Evolutionary conservation across 306 rosid genomes (phyloP).

Genomic region (Adenanthera pavonina): DNA sequence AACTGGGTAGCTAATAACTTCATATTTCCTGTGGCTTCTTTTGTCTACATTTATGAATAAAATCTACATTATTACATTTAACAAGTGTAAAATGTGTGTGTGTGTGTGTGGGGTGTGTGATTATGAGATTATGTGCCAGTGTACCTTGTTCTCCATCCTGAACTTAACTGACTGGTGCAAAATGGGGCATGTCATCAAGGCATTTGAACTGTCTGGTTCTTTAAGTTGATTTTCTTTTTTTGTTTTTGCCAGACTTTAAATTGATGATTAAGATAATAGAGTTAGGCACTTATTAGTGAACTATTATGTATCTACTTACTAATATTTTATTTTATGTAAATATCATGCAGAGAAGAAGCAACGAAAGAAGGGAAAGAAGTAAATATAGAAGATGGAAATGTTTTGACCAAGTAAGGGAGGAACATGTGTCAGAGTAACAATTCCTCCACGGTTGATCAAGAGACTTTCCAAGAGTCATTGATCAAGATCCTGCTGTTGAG

Average conservation of each 20-base stretch:
- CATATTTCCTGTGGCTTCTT: background rate
- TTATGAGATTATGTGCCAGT: background rate
- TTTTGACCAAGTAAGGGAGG: background rate
- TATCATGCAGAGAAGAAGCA: constrained; percentile 61
- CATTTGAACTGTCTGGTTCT: background rate
- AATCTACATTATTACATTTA: background rate
- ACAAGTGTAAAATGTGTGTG: background rate
- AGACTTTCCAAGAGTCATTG: constrained; percentile 8
- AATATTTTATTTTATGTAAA: constrained; percentile 10
- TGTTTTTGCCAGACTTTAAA: too few relatives aligned
- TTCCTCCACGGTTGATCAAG: background rate
- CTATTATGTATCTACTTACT: background rate
- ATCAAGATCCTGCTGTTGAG: constrained; percentile 2
- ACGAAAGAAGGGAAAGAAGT: constrained; percentile 56
- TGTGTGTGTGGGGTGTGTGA: background rate
- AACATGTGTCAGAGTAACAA: background rate
- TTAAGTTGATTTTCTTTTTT: constrained; percentile 7
- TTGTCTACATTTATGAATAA: background rate
- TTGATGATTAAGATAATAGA: constrained; percentile 10
- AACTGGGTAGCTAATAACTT: constrained; percentile 52
- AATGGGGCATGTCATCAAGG: constrained; percentile 17
- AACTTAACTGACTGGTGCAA: constrained; percentile 24
- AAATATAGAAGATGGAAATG: background rate
- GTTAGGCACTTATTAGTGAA: constrained; percentile 1
- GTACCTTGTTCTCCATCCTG: constrained; percentile 29